These are phyloP conservation scores for Hippophae tibetana DNA, from an alignment of 306 rosid species.

Conservation along the genomic window DNA sequence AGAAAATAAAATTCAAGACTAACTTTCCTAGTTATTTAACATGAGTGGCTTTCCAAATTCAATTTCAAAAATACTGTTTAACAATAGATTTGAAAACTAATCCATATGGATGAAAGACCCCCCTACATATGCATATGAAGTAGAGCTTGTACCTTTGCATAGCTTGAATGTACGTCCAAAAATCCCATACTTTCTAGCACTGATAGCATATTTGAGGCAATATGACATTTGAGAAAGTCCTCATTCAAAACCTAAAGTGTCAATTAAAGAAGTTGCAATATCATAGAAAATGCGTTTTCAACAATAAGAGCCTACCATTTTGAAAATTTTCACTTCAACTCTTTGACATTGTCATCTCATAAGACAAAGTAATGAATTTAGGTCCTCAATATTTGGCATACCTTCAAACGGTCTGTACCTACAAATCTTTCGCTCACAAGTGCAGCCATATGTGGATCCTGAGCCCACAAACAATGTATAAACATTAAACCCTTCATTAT, in stretches of 20 bases:
- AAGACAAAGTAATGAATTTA: not conserved
- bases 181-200: conserved; percentile 29
- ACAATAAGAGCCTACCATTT: not conserved
- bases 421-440: conserved; percentile 70
- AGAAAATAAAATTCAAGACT: too few species aligned
- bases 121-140: conserved; percentile 4
- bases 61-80: not conserved
- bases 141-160: conserved; percentile 54
- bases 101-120: not conserved
- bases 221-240: conserved; percentile 70
- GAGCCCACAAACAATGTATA: conserved; percentile 12
- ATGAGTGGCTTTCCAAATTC: not conserved
- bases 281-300: conserved; percentile 6
- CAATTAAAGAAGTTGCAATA: conserved; percentile 10
- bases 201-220: conserved; percentile 52
- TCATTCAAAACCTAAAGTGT: conserved; percentile 55
- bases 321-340: not conserved
- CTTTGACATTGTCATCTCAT: not conserved
- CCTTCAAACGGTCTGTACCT: conserved; percentile 56
- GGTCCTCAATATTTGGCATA: conserved; percentile 18
- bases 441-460: conserved; percentile 87
- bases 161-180: conserved; percentile 32
- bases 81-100: not conserved
- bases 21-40: not conserved
- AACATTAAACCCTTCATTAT: conserved; percentile 2